Evolutionary conservation across 768 basidiomycete genomes (phyloP).

Genomic region (Serendipita sp.): DNA sequence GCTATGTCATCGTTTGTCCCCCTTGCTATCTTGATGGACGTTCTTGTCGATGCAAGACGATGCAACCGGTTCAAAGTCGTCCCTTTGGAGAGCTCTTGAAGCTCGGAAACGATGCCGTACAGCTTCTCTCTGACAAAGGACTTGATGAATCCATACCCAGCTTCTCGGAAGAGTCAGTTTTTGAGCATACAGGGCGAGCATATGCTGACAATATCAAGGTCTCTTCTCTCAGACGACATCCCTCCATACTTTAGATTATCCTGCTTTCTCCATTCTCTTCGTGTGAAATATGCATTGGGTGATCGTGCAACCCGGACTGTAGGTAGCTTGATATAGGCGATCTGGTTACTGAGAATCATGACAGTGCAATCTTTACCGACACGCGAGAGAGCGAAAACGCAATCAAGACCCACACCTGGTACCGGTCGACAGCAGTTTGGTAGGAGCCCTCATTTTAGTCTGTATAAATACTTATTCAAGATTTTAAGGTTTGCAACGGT

Average conservation of each 20-base stretch:
- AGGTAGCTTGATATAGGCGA: no score
- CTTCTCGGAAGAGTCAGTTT: background rate
- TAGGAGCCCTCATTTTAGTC: no score
- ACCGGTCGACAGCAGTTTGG: no score
- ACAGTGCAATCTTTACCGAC: no score
- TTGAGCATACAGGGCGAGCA: background rate
- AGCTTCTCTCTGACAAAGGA: background rate
- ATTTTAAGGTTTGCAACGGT: background rate
- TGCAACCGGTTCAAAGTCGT: slow-evolving; percentile 47
- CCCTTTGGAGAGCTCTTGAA: slow-evolving; percentile 32
- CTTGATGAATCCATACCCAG: background rate
- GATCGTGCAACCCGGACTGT: no score
- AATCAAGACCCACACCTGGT: no score
- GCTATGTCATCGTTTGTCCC: slow-evolving; percentile 40
- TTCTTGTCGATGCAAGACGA: slow-evolving; percentile 43
- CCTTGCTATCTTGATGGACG: slow-evolving; percentile 67
- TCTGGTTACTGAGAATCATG: no score
- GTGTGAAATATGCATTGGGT: no score
- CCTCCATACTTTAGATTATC: background rate
- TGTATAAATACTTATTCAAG: no score
- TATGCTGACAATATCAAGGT: background rate
- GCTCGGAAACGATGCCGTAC: background rate
- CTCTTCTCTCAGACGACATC: background rate
- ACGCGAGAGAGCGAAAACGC: no score
- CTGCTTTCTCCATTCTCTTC: background rate